These are phyloP conservation scores for Phytopythium mirpurense DNA, from an alignment of 352 stramenopile species.

Conservation along the genomic window DNA sequence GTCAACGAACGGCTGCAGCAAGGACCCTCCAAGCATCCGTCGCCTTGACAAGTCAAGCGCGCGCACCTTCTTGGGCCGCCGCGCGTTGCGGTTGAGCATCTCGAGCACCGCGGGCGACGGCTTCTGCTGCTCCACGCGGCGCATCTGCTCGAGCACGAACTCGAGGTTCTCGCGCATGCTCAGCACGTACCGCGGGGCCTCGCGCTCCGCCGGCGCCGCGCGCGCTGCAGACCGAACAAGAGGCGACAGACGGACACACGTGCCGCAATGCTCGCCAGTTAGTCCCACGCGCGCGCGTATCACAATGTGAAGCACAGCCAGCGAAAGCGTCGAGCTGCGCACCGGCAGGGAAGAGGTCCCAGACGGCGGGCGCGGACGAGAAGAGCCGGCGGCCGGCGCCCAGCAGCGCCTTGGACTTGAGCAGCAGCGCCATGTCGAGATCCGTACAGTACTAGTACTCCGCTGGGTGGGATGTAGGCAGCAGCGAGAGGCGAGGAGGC, in stretches of 20 bases:
- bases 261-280: too few relatives aligned
- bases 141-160: constrained; percentile 55
- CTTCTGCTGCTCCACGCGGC: constrained; percentile 17
- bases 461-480: too few relatives aligned
- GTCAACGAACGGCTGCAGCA: too few relatives aligned
- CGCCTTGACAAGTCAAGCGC: too few relatives aligned
- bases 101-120: constrained; percentile 30
- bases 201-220: constrained; percentile 8
- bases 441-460: too few relatives aligned
- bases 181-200: constrained; percentile 41
- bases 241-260: constrained; percentile 1
- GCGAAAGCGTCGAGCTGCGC: background rate
- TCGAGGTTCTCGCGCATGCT: constrained; percentile 53
- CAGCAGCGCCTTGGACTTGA: constrained; percentile 11
- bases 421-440: constrained; percentile 16
- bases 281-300: background rate
- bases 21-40: background rate
- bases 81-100: constrained; percentile 39
- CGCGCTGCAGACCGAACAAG: constrained; percentile 7
- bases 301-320: too few relatives aligned
- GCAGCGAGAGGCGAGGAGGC: too few relatives aligned
- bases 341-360: constrained; percentile 47
- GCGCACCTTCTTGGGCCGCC: constrained; percentile 46
- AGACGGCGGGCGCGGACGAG: constrained; percentile 20
- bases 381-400: constrained; percentile 13